phyloP scores from a whole-genome alignment of 768 basidiomycete species.

The Leccinum subtestaceum region DNA sequence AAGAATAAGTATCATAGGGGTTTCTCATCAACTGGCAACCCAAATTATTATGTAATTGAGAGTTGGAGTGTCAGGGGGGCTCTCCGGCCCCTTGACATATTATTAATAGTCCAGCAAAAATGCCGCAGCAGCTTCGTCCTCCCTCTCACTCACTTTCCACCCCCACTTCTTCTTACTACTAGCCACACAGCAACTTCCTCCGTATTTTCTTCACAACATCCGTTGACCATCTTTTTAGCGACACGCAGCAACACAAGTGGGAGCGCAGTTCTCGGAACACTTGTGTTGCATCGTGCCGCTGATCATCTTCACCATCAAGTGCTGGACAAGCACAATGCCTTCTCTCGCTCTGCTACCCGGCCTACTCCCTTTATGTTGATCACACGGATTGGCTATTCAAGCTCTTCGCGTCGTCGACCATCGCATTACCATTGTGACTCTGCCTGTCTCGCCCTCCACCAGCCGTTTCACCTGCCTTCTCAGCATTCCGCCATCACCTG shows the following conservation, averaged over 20 bases:
- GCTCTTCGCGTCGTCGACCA: background rate
- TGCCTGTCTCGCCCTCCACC: background rate
- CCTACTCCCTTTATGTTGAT: no score
- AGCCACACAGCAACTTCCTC: background rate
- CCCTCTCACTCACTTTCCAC: background rate
- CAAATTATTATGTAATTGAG: background rate
- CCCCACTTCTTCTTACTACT: background rate
- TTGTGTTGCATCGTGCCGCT: slow-evolving; percentile 27
- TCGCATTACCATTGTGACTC: background rate
- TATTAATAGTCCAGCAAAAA: slow-evolving; percentile 29
- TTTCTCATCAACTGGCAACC: no score
- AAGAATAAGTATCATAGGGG: no score
- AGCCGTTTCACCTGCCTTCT: background rate
- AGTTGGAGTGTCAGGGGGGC: background rate
- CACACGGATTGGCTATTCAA: background rate
- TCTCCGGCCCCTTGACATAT: slow-evolving; percentile 11
- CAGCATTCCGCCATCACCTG: slow-evolving; percentile 7
- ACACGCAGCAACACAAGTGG: slow-evolving; percentile 32
- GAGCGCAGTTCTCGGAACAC: slow-evolving; percentile 49
- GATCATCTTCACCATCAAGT: background rate
- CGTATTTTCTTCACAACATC: background rate
- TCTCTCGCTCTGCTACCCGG: background rate
- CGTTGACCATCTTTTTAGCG: background rate
- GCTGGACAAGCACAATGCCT: background rate
- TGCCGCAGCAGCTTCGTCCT: slow-evolving; percentile 33